These are phyloP conservation scores for Fusarium cyanostomum DNA, from an alignment of 2,329 filamentous ascomycete genomes.

Conservation along the genomic window DNA sequence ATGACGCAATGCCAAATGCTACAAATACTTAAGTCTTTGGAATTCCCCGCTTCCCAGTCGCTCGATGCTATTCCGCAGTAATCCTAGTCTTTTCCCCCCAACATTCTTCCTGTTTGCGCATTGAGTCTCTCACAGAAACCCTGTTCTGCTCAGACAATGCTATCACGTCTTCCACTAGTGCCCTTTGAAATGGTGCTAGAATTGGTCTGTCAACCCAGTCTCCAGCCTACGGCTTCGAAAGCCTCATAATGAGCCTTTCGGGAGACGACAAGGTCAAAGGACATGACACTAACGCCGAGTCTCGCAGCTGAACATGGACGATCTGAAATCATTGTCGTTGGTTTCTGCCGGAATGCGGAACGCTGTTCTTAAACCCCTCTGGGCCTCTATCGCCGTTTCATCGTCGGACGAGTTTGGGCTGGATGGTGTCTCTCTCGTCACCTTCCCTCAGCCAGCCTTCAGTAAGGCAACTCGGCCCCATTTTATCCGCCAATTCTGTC, in stretches of 20 bases:
- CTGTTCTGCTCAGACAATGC: background rate
- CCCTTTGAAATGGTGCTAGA: background rate
- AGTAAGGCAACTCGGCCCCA: background rate
- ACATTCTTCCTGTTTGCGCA: background rate
- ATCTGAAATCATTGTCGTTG: background rate
- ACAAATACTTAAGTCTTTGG: background rate
- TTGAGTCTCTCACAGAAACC: background rate
- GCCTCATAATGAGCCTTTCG: background rate
- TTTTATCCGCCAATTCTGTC: background rate
- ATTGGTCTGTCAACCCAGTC: background rate
- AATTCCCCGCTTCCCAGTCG: background rate
- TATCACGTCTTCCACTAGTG: background rate
- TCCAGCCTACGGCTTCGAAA: no score
- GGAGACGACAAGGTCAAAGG: background rate
- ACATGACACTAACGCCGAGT: background rate
- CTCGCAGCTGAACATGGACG: background rate
- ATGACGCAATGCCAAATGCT: background rate
- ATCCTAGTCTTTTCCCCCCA: background rate
- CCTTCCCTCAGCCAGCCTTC: background rate
- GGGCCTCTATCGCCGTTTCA: background rate
- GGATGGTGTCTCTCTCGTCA: background rate
- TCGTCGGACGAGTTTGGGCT: background rate
- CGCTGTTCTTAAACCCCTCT: background rate
- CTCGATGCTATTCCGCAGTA: background rate
- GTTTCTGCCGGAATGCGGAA: background rate